Base-by-base conservation (phyloP, 371 early-diverging fungal genomes). In the Mycotypha africana region DNA sequence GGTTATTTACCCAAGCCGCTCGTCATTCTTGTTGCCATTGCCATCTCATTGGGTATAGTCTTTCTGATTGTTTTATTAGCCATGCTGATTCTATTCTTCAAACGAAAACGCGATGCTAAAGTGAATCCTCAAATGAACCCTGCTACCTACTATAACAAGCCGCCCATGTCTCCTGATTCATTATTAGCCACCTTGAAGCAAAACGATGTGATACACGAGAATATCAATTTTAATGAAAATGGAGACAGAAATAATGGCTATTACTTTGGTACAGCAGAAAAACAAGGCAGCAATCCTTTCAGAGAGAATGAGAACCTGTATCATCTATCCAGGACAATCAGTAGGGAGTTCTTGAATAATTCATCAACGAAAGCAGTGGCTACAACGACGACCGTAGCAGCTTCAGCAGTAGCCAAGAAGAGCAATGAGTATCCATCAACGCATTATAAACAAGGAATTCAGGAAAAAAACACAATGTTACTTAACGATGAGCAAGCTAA, bases 21-120 rank as follows among this genome's bases (percentile, higher is more conserved):
- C 42, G 82, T 89, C 4, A 78, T 89, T 28, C 54, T 88, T 4
- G 77, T 85, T 31, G 76, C 89, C 8, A 58, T 85, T 21, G 87
- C 81, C 19, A 71, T 81, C 9, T 78, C 88, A 1, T 63, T 88
- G 14, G 82, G 72, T 12, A 65, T 88, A 15, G 84, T 86, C 4
- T 72, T 82, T 42, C 48, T 82, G 10, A 79, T 88, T 39, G 84
- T 88, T n/a, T 49, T 80, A 3, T 41, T 68, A 20, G 82, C 81
- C 2, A 62, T 88, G 47, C 15, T 56, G 2, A 60, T 68, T 7
- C 22, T 75, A 14, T 59, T 47, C 39, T 22, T 66, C 34, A 74
- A 64, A 26, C 48, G 65, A 45, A 52, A 55, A 22, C 47, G 56
- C 10, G 68, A 74, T 19, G 22, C 49, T 17, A 63, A 62, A 25